Base-by-base conservation (phyloP, 352 stramenopile genomes). In the Phytophthora europaea region DNA sequence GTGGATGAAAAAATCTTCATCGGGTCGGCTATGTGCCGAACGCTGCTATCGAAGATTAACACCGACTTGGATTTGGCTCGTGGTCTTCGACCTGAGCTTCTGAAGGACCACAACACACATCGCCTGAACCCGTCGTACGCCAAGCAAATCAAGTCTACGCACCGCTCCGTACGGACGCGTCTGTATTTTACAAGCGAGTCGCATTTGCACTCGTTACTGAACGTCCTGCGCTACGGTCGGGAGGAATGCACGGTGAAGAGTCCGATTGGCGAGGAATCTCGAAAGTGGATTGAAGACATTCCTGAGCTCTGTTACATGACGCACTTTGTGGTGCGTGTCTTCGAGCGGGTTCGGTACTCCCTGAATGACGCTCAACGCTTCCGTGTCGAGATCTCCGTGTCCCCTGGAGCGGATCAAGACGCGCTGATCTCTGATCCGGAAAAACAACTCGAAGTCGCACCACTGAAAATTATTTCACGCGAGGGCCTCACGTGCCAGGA, bases 141-240 rank as follows among this genome's bases (percentile, higher is more conserved):
- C 13, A 94, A 93, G 69, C 89, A 93, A 66, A 85, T 97, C 76
- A 97, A 95, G 75, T 99, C 96, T 15, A 94, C 98, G 65, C 95
- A 98, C 52, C 90, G 98, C 36, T 94, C 96, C 7, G 98, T 99
- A 61, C 97, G 98, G 65, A 99, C 98, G 31, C 93, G 98, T 1
- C 85, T 99, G 18, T 99, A 99, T 76, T 99, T 99, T 75, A 99
- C 98, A 18, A 99, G 95, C 31, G 98, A 99, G 82, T 97, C 90
- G 43, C 98, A 99, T 76, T 78, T 99, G 60, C 98, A 99, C 79
- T 95, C 97, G 5, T 77, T 99, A 31, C 76, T 99, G 33, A 99
- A 99, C 75, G 95, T 99, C 16, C 77, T 99, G n/a, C 86, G 98
- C 8, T 98, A 95, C 65, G 87, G 83, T 8, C 84, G 88, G 8